phyloP scores from a whole-genome alignment of 257 asterid genomes.

The Primulina eburnea region DNA sequence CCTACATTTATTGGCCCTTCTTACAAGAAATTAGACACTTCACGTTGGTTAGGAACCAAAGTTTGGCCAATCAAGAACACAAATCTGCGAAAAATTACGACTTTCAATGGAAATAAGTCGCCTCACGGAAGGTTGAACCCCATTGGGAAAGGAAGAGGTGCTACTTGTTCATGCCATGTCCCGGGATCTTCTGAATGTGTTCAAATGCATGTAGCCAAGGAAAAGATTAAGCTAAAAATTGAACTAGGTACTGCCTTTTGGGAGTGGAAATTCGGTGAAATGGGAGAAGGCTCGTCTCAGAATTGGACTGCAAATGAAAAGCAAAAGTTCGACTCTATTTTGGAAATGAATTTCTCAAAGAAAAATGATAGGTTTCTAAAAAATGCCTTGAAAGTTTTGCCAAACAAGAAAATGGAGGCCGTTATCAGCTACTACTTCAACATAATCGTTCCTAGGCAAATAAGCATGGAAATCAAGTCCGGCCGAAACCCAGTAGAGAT shows the following conservation, averaged over 20 bases:
- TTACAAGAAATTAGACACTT: slow-evolving; percentile 1
- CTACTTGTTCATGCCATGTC: slow-evolving; percentile 14
- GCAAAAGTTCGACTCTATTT: slow-evolving; percentile 16
- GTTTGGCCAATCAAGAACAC: slow-evolving; percentile 21
- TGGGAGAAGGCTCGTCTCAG: slow-evolving; percentile 29
- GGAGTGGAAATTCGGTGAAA: slow-evolving; percentile 28
- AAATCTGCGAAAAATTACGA: background rate
- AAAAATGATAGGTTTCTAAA: slow-evolving; percentile 17
- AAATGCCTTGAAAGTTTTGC: slow-evolving; percentile 25
- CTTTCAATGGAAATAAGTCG: background rate
- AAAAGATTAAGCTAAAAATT: slow-evolving; percentile 19
- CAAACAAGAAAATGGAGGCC: slow-evolving; percentile 15
- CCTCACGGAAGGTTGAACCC: background rate
- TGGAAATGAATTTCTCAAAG: slow-evolving; percentile 13
- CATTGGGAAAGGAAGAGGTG: slow-evolving; percentile 27
- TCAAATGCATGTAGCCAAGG: slow-evolving; percentile 19
- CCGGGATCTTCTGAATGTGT: slow-evolving; percentile 28
- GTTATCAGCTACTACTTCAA: slow-evolving; percentile 33
- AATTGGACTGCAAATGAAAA: slow-evolving; percentile 27
- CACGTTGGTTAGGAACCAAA: slow-evolving; percentile 27
- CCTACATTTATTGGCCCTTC: slow-evolving; percentile 13
- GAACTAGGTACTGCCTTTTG: slow-evolving; percentile 31
- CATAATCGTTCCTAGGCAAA: slow-evolving; percentile 23
- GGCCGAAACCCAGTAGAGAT: background rate
- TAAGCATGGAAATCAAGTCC: slow-evolving; percentile 4